Conservation (phyloP, 1,284 basidiomycete species). For the Ganoderma boninense region DNA sequence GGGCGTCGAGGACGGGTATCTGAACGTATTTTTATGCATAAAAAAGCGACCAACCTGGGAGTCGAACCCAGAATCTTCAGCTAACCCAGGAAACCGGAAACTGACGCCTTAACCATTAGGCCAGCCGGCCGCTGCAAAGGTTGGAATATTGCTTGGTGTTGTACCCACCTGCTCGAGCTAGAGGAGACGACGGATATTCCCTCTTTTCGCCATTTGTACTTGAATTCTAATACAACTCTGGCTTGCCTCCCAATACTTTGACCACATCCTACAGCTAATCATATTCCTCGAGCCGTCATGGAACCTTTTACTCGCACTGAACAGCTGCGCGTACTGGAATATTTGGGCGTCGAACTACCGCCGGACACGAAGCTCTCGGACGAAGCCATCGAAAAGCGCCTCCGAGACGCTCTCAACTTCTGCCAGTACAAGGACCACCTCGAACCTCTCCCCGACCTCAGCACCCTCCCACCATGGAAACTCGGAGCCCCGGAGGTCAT, state of each 20-base stretch:
- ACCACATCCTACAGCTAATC: background rate
- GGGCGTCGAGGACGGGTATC: too few species aligned
- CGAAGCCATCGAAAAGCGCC: constrained; percentile 38
- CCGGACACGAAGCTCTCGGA: constrained; percentile 38
- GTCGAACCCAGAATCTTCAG: constrained; percentile 65
- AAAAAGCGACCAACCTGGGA: constrained; percentile 60
- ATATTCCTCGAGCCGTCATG: background rate
- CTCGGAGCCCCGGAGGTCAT: background rate
- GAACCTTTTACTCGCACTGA: constrained; percentile 23
- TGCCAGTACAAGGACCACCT: constrained; percentile 7
- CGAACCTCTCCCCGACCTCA: background rate
- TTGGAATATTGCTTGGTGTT: too few species aligned
- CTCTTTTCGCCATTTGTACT: background rate
- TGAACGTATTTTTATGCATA: too few species aligned
- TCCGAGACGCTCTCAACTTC: constrained; percentile 37
- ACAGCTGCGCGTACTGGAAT: constrained; percentile 18
- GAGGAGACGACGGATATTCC: too few species aligned
- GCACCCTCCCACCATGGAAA: background rate
- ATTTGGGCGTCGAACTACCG: constrained; percentile 40
- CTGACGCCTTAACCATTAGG: constrained; percentile 47
- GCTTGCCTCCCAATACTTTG: background rate
- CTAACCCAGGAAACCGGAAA: constrained; percentile 51
- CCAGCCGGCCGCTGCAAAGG: constrained; percentile 37
- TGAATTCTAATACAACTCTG: background rate
- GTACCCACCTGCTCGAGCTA: too few species aligned